Conservation (phyloP, 768 basidiomycete species). For the Arthromyces matolae region DNA sequence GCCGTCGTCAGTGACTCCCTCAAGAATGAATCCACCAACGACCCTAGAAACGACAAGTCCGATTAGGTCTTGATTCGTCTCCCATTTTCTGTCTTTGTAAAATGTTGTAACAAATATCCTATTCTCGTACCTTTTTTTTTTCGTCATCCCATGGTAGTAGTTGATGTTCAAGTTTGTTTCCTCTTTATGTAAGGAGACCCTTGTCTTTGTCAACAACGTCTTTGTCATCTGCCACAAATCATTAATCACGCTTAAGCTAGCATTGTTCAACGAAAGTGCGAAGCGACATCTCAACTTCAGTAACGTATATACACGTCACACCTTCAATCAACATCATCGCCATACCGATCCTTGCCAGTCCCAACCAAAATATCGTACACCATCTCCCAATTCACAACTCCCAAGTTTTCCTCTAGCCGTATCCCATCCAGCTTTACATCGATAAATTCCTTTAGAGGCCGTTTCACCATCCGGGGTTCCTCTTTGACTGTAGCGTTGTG, state of each 20-base stretch:
- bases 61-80: too few species aligned
- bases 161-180: conserved; percentile 26
- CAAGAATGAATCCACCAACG: conserved; percentile 18
- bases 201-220: conserved; percentile 37
- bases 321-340: background rate
- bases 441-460: conserved; percentile 2
- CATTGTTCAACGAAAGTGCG: background rate
- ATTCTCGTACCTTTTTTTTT: background rate
- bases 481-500: too few species aligned
- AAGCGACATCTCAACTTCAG: too few species aligned
- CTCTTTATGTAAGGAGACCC: conserved; percentile 34
- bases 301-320: too few species aligned
- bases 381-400: conserved; percentile 12
- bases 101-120: too few species aligned
- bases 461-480: too few species aligned
- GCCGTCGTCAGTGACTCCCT: conserved; percentile 20
- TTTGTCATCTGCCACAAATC: conserved; percentile 32
- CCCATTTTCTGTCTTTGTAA: too few species aligned
- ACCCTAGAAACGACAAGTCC: background rate
- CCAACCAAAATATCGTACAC: conserved; percentile 10
- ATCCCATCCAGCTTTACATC: conserved; percentile 3
- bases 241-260: background rate
- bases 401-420: background rate
- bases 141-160: conserved; percentile 19
- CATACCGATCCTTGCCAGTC: background rate